Evolutionary conservation across 2,329 filamentous ascomycete species (phyloP).

Genomic region (Colletotrichum musicola): DNA sequence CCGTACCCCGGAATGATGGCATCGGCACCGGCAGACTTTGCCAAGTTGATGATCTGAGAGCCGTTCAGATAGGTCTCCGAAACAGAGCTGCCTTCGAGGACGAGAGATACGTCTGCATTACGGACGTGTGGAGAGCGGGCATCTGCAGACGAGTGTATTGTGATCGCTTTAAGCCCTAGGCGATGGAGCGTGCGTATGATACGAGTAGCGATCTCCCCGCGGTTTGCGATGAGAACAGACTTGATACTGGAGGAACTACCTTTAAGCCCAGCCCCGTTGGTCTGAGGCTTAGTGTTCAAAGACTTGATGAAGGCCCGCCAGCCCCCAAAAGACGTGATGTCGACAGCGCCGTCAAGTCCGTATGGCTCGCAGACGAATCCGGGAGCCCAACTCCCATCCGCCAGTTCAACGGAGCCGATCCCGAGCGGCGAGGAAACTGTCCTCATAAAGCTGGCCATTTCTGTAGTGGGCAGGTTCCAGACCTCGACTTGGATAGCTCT

Average conservation of each 20-base stretch:
- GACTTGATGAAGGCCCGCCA: conserved; percentile 47
- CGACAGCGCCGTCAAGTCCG: conserved; percentile 46
- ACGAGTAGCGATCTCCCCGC: conserved; percentile 80
- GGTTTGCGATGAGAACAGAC: conserved; percentile 75
- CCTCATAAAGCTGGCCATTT: conserved; percentile 48
- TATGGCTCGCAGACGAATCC: conserved; percentile 54
- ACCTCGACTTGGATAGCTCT: conserved; percentile 50
- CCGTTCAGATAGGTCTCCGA: conserved; percentile 74
- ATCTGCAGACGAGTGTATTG: conserved; percentile 75
- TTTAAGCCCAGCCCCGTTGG: not conserved
- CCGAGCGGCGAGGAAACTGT: conserved; percentile 51
- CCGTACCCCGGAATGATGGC: conserved; percentile 77
- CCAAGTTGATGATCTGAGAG: conserved; percentile 68
- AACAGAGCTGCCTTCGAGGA: conserved; percentile 64
- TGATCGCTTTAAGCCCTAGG: conserved; percentile 76
- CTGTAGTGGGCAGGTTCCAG: conserved; percentile 48
- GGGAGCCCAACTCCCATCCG: conserved; percentile 48
- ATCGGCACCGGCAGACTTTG: conserved; percentile 61
- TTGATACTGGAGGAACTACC: conserved; percentile 37
- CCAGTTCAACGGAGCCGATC: conserved; percentile 52
- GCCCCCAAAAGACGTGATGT: conserved; percentile 49
- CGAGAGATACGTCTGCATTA: conserved; percentile 75
- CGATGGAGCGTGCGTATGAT: conserved; percentile 76
- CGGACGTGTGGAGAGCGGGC: conserved; percentile 76
- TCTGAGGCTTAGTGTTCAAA: not conserved